Evolutionary conservation across 2,329 filamentous ascomycete species (phyloP).

Genomic region (Penicillium sp.): DNA sequence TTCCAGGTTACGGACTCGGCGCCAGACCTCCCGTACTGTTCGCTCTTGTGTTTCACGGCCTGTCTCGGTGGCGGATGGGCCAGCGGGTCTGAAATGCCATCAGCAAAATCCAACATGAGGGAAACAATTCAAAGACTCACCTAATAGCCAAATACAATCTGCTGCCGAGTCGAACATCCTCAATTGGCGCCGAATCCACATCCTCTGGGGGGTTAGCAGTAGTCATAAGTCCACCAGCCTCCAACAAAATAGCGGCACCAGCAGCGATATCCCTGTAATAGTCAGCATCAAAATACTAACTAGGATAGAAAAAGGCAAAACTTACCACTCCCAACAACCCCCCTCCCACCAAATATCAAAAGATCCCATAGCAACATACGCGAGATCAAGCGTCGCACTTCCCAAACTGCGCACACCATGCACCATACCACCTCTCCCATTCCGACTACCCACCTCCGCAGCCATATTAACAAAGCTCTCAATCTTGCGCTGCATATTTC

Average conservation of each 20-base stretch:
- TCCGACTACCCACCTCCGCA: conserved; percentile 60
- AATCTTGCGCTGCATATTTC: conserved; percentile 69
- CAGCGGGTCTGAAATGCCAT: conserved; percentile 56
- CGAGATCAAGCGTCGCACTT: conserved; percentile 70
- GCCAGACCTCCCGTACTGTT: conserved; percentile 70
- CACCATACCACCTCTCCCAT: conserved; percentile 72
- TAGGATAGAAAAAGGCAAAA: conserved; percentile 2
- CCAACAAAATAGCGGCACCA: conserved; percentile 68
- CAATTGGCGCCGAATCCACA: conserved; percentile 54
- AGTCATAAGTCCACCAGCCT: conserved; percentile 72
- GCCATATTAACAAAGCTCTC: conserved; percentile 76
- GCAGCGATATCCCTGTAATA: conserved; percentile 65
- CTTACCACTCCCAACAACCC: conserved; percentile 74
- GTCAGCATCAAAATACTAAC: background rate
- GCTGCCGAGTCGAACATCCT: conserved; percentile 62
- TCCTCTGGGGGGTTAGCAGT: conserved; percentile 68
- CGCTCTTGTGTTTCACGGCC: conserved; percentile 67
- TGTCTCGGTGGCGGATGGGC: conserved; percentile 59
- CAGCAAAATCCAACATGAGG: background rate
- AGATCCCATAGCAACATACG: conserved; percentile 70
- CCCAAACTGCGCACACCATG: conserved; percentile 72
- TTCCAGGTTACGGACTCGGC: conserved; percentile 63
- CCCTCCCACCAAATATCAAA: conserved; percentile 84
- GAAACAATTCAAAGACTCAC: conserved; percentile 35
- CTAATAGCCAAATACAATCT: conserved; percentile 69